Conservation (phyloP, 345 rosid species). For the Eucalyptus regnans region DNA sequence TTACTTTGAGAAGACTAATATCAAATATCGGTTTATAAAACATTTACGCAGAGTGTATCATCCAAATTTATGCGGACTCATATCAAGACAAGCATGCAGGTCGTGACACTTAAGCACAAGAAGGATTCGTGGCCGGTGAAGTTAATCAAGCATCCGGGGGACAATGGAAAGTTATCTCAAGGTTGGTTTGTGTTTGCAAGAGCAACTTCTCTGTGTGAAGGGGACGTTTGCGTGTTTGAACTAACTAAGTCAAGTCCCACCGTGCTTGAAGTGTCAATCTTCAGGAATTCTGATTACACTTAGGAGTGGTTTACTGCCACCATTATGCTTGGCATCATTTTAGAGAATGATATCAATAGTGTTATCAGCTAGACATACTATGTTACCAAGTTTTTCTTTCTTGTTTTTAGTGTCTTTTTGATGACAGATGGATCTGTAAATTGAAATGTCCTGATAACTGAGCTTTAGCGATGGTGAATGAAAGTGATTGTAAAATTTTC, state of each 20-base stretch:
- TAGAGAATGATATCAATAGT: neutral
- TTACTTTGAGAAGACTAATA: neutral
- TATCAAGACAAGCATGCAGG: neutral
- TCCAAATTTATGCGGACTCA: neutral
- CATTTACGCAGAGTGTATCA: neutral
- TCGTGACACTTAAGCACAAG: neutral
- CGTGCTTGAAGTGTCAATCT: neutral
- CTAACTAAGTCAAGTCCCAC: neutral
- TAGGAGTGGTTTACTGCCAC: neutral
- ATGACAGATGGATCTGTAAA: neutral
- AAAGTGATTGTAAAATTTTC: neutral
- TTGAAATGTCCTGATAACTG: neutral
- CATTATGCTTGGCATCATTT: neutral
- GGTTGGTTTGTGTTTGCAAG: neutral
- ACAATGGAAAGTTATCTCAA: neutral
- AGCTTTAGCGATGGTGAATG: neutral
- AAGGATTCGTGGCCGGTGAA: neutral
- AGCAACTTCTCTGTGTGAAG: neutral
- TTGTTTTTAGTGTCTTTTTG: neutral
- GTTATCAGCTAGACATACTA: neutral
- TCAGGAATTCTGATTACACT: neutral
- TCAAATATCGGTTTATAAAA: neutral
- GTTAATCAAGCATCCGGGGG: neutral
- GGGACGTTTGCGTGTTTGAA: neutral
- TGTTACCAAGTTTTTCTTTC: neutral